Evolutionary conservation across 2,329 filamentous ascomycete species (phyloP), one percentile per base, ranked within the genome.

Genomic region (Aspergillus sp.): DNA sequence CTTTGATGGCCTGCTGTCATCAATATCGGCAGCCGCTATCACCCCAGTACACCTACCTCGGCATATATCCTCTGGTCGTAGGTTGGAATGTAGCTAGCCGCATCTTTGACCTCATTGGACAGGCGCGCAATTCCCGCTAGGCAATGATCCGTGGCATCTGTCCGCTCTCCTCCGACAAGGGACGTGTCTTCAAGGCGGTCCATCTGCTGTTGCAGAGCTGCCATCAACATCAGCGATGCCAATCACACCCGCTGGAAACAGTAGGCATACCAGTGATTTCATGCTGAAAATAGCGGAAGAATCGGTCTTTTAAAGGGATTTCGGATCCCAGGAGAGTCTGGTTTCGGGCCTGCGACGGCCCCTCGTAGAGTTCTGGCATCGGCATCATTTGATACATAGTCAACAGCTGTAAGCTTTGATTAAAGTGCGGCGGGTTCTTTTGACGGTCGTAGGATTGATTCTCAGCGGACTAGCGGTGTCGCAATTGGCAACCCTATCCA

Each of bases 21-120:
- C 36, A 60, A 43, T 27, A 25, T 4, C 15, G 11, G 1, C 16
- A 11, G 5, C 7, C 4, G 6, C 15, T 16, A 7, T 32, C 25
- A 24, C 11, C 14, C 17, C 4, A 29, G 19, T 17, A 24, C 16
- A 40, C 47, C 34, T 60, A 86, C 84, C 64, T 88, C 78, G 26
- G 80, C 75, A 53, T 94, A 96, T 15, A 82, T 80, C 46, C 84
- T 77, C 57, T 91, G 85, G 51, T 96, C 91, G 54, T 95, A 93
- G 5, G 86, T 78, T 2, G 91, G 86, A 11, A 94, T 75, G 45
- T 80, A 86, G 35, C 80, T 78, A 2, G 82, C 76, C 1, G 84
- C 82, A 60, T 95, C 86, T 44, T 84, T 80, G 24, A 95, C 83
- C 48, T 91, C 80, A 42, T 81, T 82, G 1, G 86, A 86, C 11